Evolutionary conservation across 164 flowering plant genomes (phyloP), one percentile per base, ranked within the genome.

Genomic region (Kingdonia uniflora): DNA sequence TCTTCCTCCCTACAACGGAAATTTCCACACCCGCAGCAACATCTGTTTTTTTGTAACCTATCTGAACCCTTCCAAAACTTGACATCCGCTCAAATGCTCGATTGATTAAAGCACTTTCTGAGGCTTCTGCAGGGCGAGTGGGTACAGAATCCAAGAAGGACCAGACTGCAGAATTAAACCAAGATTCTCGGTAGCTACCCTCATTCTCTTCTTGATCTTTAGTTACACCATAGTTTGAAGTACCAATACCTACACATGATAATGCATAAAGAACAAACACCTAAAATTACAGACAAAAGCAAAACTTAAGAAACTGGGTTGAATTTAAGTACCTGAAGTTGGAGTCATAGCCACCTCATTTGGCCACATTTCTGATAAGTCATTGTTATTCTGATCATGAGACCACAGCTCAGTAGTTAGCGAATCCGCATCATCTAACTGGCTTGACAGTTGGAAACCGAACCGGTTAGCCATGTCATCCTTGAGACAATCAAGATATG

Each of bases 61-160:
- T 21, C 64, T 73, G 74, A 55, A 71, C 35, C 57, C 79, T 68
- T 51, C 91, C 72, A 26, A 92, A 88, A 76, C 99, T 86, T 24
- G 96, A 82, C 80, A 86, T 71, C 17, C 91, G 74, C 63, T 75
- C 79, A 24, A 85, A 74, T 11, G 95, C 84, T 33, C 68, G 71
- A 57, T 76, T 80, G 1, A 82, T 75, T 62, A 84, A 55, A 37
- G 75, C 72, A 51, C 57, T 74, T 64, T 94, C 99, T 0, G 95
- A 63, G 20, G 99, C 99, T 19, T 91, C 75, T 52, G 99, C 99
- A 55, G 97, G 95, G 58, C 73, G 71, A 17, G 90, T 67, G 1
- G 99, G 99, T 53, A 94, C 78, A 20, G 97, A 80, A 42, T 84
- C 99, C 65, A 94, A 75, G 66, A 84, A 74, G 16, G 71, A 15